Percentiles rank a stretch among this genome's conserved stretches.
These are phyloP conservation scores for Adansonia grandidieri DNA, from an alignment of 441 rosid genomes.

Conservation along the genomic window DNA sequence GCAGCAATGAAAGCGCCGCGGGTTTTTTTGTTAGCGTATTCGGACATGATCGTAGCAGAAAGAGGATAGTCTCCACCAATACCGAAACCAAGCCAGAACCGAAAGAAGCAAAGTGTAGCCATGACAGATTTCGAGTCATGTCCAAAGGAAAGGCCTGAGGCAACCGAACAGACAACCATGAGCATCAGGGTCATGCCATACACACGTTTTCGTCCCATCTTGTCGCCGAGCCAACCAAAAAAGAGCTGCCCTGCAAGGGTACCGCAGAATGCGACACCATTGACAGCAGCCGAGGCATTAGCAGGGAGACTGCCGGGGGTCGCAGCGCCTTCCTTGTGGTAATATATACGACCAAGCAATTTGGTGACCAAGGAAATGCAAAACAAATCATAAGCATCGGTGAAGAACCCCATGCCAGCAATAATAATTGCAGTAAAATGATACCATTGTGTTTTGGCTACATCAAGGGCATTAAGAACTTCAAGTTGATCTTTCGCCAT, in stretches of 20 bases:
- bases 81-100: conserved; percentile 44
- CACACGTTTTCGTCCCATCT: conserved; percentile 51
- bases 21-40: conserved; percentile 59
- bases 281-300: conserved; percentile 48
- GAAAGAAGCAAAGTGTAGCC: conserved; percentile 56
- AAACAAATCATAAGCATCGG: conserved; percentile 63
- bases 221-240: conserved; percentile 67
- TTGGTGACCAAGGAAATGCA: conserved; percentile 61
- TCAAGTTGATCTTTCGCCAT: conserved; percentile 43
- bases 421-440: conserved; percentile 50
- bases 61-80: conserved; percentile 67
- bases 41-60: conserved; percentile 72
- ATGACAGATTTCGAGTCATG: conserved; percentile 39
- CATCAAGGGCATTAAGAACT: conserved; percentile 52
- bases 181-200: conserved; percentile 58
- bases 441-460: conserved; percentile 49
- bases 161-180: conserved; percentile 51
- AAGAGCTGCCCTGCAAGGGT: conserved; percentile 60
- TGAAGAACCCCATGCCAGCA: conserved; percentile 70
- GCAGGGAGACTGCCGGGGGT: conserved; percentile 51
- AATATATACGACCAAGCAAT: conserved; percentile 60
- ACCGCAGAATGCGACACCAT: conserved; percentile 60
- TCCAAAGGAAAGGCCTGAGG: conserved; percentile 57
- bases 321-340: conserved; percentile 44
- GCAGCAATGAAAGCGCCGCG: conserved; percentile 58